Base-by-base conservation (phyloP, 2,329 filamentous ascomycete species). In the Xylariaceae sp. region DNA sequence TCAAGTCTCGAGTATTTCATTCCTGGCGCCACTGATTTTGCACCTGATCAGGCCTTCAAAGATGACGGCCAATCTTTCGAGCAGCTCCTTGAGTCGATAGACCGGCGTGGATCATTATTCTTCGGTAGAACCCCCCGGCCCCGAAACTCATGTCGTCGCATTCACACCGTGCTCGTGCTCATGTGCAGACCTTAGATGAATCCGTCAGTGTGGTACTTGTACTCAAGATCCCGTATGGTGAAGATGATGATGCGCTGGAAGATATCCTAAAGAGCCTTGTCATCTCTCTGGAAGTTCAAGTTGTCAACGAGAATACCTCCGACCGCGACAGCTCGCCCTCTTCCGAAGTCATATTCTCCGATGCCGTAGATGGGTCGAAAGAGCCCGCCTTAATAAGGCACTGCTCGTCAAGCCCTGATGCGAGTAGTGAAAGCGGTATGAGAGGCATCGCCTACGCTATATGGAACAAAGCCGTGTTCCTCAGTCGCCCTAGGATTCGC, bases 151-250 rank as follows among this genome's bases (percentile, higher is more conserved):
- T 65, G 68, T 65, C 65, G 62, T 69, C 65, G 65, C 64, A 69
- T 68, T 76, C 73, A 74, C 66, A 69, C 67, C 65, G 68, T 77
- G 75, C 81, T 82, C 73, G 81, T 77, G 73, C 81, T 82, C 73
- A 81, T 77, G 73, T 69, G 66, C 74, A 81, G 76, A 77, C 69
- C 70, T 59, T 75, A 92, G 89, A 92, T 81, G 89, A 92, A 77
- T 84, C 84, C 30, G 80, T 89, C 58, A 77, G 86, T 63, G 79
- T 91, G 15, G 85, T 89, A 68, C 76, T 92, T 62, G 78, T 90
- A 9, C 79, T 92, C 59, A 82, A 83, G 67, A 86, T 86, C 7
- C 85, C 86, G 3, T 78, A 81, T 68, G 76, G 82, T 58, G 80
- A 30, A 30, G 23, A 84, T 57, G 81, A 88, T 61, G 72, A 77